Base-by-base conservation (phyloP, 805 yeast genomes). In the Cyberlindnera nakhonratchasimensis region DNA sequence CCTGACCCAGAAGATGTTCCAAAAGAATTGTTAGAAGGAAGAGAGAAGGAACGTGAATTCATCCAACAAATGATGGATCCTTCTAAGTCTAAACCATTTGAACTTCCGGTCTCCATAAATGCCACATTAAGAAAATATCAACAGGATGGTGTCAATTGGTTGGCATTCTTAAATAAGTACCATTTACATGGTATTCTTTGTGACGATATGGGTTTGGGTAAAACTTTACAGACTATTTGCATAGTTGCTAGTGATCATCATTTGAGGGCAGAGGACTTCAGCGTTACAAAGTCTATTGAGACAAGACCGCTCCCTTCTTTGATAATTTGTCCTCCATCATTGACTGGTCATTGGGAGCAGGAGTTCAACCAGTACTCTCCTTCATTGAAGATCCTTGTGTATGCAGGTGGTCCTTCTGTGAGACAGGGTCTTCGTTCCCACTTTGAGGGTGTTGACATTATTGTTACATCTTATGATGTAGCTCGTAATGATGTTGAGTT, bases 151-250 rank as follows among this genome's bases (percentile, higher is more conserved):
- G 95, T 93, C 29, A 93, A 91, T 61, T 93, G 99, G 99, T 71
- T 93, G 40, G 96, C 96, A 8, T 93, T 93, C 59, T 73, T 93
- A 57, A 93, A 93, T 67, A 86, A 86, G 57, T 93, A 93, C 60
- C 96, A 91, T 62, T 69, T 93, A 40, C 99, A 93, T 66, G 99
- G 99, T 40, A 91, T 93, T 57, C 70, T 93, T 37, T 93, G 99
- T 78, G 99, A 93, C 62, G 99, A 93, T 79, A 93, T 93, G 99
- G 99, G 99, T 6, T 72, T 93, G 23, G 99, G 99, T 39, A 93
- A 93, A 62, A 93, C 99, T 0, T 71, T 93, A 46, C 99, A 93
- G 64, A 90, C 99, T 0, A 90, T 93, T 57, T 93, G 99, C 66
- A 91, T 95, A 52, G 89, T 93, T 40, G 86, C 99, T 0, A 87